These are phyloP conservation scores for Lasiosphaeria miniovina DNA, from an alignment of 495 filamentous ascomycete genomes.

Conservation along the genomic window DNA sequence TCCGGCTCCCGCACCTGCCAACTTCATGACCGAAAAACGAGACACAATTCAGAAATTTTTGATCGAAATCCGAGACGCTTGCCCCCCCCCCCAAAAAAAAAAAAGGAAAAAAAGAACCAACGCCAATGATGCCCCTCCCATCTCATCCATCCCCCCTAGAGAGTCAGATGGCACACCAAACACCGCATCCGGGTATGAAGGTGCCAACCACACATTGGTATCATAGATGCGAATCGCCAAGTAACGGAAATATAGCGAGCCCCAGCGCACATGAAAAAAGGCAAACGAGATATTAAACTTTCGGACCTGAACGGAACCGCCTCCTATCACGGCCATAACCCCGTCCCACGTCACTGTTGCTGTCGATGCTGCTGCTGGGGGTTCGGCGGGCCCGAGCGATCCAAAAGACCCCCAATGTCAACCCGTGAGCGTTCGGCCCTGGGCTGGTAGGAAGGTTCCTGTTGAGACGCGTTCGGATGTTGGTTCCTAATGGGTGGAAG, in stretches of 20 bases:
- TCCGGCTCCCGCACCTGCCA: too few species aligned
- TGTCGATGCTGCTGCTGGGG: conserved; percentile 10
- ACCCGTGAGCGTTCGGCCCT: conserved; percentile 50
- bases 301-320: neutral
- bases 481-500: conserved; percentile 51
- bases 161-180: neutral
- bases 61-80: too few species aligned
- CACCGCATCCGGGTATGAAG: neutral
- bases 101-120: neutral
- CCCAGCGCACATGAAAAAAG: conserved; percentile 5
- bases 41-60: too few species aligned
- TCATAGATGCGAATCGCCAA: conserved; percentile 20
- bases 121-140: neutral
- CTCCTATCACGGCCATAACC: neutral
- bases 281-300: neutral
- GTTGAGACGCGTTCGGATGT: conserved; percentile 30
- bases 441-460: conserved; percentile 24
- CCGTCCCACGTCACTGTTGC: neutral
- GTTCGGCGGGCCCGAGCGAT: conserved; percentile 38
- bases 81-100: too few species aligned
- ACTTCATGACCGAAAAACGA: too few species aligned
- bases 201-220: conserved; percentile 21
- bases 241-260: neutral
- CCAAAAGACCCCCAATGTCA: conserved; percentile 54
- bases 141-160: neutral